Evolutionary conservation across 2,329 filamentous ascomycete species (phyloP), one percentile per base, ranked within the genome.

Genomic region (Monilinia laxa): DNA sequence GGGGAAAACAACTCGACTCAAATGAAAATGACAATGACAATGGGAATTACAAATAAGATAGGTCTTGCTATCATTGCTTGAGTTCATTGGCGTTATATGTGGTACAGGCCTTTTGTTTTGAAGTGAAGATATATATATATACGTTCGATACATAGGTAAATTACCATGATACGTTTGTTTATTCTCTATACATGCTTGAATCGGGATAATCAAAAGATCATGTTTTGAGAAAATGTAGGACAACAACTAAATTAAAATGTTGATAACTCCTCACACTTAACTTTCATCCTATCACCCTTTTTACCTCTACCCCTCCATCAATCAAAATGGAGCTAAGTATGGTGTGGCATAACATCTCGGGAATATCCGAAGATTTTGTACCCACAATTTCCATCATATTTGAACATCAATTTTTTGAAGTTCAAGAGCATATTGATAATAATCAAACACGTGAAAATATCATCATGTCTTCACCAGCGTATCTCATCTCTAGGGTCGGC

Each of bases 401-500:
- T 35, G 20, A 42, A 53, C 42, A 63, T 53, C 65, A 64, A 38
- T 49, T 64, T 54, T 45, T 55, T 6, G 35, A 35, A 20, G 14
- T 31, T 31, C 42, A 42, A 55, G 5, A 35, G 31, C 5, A 35
- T 9, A 35, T 35, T 35, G 31, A 35, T 35, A 35, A 35, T 5
- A 35, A 9, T 6, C 31, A 35, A 35, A 35, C 20, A 11, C 10
- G 20, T n/a, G 7, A 7, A 20, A 1, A 9, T 3, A 63, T n/a
- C 57, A 63, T 66, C 28, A 77, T 76, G 75, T 71, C 75, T 62
- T 57, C 75, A 49, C 71, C 76, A 65, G 66, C 70, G 3, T 69
- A 76, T 66, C 67, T 76, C 42, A 75, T 76, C 35, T 76, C 74
- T 56, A 84, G 82, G 74, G 70, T 81, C 68, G 79, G 78, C 7